Base-by-base conservation (phyloP, 2,329 filamentous ascomycete species). In the Colletotrichum scovillei region DNA sequence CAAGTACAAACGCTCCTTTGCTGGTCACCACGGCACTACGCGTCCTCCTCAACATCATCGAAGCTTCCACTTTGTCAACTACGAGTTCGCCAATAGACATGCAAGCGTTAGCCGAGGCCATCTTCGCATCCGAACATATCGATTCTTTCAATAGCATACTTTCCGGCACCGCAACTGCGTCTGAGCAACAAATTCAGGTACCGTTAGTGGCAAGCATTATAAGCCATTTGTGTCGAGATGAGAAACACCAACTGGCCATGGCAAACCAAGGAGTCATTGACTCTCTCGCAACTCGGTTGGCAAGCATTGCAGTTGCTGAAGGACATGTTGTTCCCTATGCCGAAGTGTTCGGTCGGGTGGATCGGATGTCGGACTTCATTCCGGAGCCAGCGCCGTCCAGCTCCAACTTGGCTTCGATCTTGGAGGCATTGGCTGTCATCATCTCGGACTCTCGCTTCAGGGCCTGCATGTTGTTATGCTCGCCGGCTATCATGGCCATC, bases 381-480 rank as follows among this genome's bases (percentile, higher is more conserved):
- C 93, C 93, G 3, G 83, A 87, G 4, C 86, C 92, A 28, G 90
- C 93, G 8, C 88, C 89, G 2, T 84, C 86, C 16, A 86, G 85
- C 19, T 86, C 90, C 30, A 90, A 89, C 73, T 83, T 97, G 52
- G 88, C 91, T 1, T 90, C 91, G 11, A 89, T 98, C 22, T 84
- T 98, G 7, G 92, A 95, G 74, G 94, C 95, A 0, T 90, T 97
- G 63, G 89, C 92, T 24, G 89, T 92, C 58, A 93, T 98, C 60
- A 89, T 98, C 63, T 89, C 92, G 74, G 91, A 94, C 77, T 98
- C 96, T 0, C 92, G 92, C 76, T 94, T 92, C 81, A 90, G 95
- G 67, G 92, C 94, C 11, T 92, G 92, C 75, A 90, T 94, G 77
- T 88, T 94, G 62, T 83, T 93, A 56, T 92, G 89, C 72, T 92